Evolutionary conservation across 2,329 filamentous ascomycete species (phyloP), one percentile per base, ranked within the genome.

Genomic region (Gaeumannomyces tritici): DNA sequence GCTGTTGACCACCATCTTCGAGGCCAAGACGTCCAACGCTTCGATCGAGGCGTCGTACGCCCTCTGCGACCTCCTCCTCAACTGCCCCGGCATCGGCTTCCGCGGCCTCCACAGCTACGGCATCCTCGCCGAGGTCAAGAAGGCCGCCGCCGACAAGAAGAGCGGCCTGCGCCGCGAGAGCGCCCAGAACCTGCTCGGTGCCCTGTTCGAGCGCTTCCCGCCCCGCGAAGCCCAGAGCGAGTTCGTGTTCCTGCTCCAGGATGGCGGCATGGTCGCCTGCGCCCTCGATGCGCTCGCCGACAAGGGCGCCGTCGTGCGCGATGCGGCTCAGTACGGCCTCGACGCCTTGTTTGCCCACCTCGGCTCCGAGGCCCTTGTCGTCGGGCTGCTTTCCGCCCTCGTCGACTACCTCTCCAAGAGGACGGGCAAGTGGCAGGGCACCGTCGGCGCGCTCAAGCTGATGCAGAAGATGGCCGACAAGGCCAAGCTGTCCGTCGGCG

Each of bases 401-500:
- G 77, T 81, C 65, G 76, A 82, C 61, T 98, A 98, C 73, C 81
- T 99, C 33, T 80, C 81, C 72, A 96, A 91, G 77, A 86, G 85
- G 71, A 89, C 91, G 21, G 93, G 91, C 67, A 99, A 99, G 78
- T 99, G 95, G 95, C 95, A 99, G 77, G 95, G 95, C 64, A 91
- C 90, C 21, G 90, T 97, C 61, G 93, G 89, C 64, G 95, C 91
- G 57, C 89, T 89, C 72, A 87, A 89, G 74, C 76, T 98, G 66
- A 79, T 99, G 63, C 92, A 95, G 73, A 91, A 88, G 75, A 96
- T 98, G 89, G 95, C 95, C 59, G 90, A 96, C 73, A 96, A 96
- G 80, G 90, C 93, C 55, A 89, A 96, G 81, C 87, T 96, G 74
- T 87, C 89, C 62, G 85, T 90, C 65, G 92, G 90, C 64, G 77